Conservation (phyloP, 495 filamentous ascomycete species). For the Acidomyces sp. region DNA sequence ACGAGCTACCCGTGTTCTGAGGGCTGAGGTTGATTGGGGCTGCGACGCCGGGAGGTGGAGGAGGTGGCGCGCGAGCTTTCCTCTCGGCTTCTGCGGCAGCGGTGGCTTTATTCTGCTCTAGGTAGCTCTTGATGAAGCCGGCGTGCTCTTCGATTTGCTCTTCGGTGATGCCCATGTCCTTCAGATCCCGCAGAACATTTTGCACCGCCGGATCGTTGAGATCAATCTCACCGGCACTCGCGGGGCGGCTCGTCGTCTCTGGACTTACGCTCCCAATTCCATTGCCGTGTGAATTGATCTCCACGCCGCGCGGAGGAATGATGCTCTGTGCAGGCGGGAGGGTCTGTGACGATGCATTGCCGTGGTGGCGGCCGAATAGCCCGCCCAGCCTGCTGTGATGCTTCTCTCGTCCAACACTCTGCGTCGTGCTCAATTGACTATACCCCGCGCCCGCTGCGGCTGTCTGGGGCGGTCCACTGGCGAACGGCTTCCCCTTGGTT, state of each 20-base stretch:
- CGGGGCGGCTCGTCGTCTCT: slow-evolving; percentile 23
- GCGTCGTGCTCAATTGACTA: not conserved
- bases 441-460: not conserved
- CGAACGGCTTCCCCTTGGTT: slow-evolving; percentile 65
- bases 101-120: slow-evolving; percentile 63
- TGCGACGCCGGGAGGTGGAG: slow-evolving; percentile 43
- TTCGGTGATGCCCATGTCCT: slow-evolving; percentile 77
- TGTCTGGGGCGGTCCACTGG: slow-evolving; percentile 20
- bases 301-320: slow-evolving; percentile 31
- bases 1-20: slow-evolving; percentile 45
- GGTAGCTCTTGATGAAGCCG: slow-evolving; percentile 87
- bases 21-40: slow-evolving; percentile 41
- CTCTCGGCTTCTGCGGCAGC: slow-evolving; percentile 25
- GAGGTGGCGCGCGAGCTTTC: slow-evolving; percentile 42
- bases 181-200: slow-evolving; percentile 69
- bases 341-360: slow-evolving; percentile 41
- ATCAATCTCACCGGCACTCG: slow-evolving; percentile 53
- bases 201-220: slow-evolving; percentile 72
- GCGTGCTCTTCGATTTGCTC: slow-evolving; percentile 86
- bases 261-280: slow-evolving; percentile 13
- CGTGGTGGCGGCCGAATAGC: slow-evolving; percentile 51
- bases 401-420: slow-evolving; percentile 29
- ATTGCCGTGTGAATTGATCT: slow-evolving; percentile 14
- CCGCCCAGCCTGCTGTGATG: slow-evolving; percentile 44
- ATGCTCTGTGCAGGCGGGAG: slow-evolving; percentile 38